Conservation (phyloP, 352 stramenopile species). For the Phytophthora brassicae region DNA sequence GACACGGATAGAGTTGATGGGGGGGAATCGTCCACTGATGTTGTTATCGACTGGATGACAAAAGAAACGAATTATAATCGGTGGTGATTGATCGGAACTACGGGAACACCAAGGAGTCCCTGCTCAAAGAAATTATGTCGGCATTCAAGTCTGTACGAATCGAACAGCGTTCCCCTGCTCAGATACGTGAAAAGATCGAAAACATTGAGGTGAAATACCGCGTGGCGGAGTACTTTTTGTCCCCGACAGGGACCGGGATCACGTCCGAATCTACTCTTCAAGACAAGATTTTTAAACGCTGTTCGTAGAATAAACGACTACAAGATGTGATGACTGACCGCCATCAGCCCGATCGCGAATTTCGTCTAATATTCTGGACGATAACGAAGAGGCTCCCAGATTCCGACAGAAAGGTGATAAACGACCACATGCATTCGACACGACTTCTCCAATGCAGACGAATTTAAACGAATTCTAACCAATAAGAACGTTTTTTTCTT, state of each 20-base stretch:
- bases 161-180: neutral
- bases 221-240: neutral
- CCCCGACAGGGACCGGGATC: neutral
- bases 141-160: neutral
- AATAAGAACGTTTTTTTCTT: no score
- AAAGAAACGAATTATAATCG: no score
- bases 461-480: no score
- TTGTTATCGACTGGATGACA: no score
- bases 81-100: neutral
- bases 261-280: neutral
- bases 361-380: neutral
- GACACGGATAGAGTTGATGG: no score
- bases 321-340: neutral
- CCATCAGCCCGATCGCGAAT: neutral
- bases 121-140: neutral
- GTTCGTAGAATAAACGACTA: neutral
- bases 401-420: neutral
- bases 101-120: neutral
- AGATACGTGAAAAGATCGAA: neutral
- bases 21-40: no score
- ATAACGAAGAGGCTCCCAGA: neutral
- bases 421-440: neutral
- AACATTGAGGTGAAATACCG: neutral
- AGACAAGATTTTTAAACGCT: neutral
- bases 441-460: no score